Conservation (phyloP, 495 filamentous ascomycete species). For the Penicillium parvum region DNA sequence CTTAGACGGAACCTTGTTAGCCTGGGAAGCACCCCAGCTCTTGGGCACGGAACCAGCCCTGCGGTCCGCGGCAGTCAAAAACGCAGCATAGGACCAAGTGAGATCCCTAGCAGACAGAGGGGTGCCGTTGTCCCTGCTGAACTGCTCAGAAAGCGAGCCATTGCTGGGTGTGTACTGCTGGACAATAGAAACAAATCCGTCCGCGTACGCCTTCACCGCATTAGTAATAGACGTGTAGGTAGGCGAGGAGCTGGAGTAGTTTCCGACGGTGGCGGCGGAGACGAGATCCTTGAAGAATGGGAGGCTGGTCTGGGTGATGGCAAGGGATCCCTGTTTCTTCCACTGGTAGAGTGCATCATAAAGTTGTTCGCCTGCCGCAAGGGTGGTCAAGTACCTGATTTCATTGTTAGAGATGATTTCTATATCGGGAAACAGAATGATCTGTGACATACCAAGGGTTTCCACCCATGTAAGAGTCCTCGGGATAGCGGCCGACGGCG, state of each 20-base stretch:
- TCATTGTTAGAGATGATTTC: not conserved
- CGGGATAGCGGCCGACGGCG: conserved; percentile 64
- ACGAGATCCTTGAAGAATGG: conserved; percentile 42
- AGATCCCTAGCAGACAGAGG: conserved; percentile 54
- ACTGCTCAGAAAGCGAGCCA: conserved; percentile 61
- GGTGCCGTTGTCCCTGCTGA: conserved; percentile 45
- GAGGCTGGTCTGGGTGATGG: conserved; percentile 37
- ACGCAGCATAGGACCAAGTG: conserved; percentile 53
- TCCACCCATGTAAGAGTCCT: conserved; percentile 63
- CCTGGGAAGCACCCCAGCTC: conserved; percentile 11
- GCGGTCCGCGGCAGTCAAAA: conserved; percentile 10
- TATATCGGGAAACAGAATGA: conserved; percentile 1
- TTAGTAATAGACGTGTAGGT: conserved; percentile 37
- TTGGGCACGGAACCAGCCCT: conserved; percentile 11
- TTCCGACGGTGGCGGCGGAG: conserved; percentile 34
- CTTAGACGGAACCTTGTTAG: conserved; percentile 10
- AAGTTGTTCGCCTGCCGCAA: conserved; percentile 37
- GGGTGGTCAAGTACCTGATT: conserved; percentile 32
- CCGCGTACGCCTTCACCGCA: conserved; percentile 45
- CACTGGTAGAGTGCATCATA: conserved; percentile 49
- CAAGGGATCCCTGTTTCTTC: conserved; percentile 39
- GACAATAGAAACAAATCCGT: conserved; percentile 45
- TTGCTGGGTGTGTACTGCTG: conserved; percentile 46
- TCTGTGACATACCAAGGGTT: conserved; percentile 50
- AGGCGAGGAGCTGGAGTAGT: conserved; percentile 29